Percentiles rank a stretch among this genome's conserved stretches.
phyloP scores from a whole-genome alignment of 1,284 basidiomycete genomes.

The Austroboletus olivaceoglutinosus region DNA sequence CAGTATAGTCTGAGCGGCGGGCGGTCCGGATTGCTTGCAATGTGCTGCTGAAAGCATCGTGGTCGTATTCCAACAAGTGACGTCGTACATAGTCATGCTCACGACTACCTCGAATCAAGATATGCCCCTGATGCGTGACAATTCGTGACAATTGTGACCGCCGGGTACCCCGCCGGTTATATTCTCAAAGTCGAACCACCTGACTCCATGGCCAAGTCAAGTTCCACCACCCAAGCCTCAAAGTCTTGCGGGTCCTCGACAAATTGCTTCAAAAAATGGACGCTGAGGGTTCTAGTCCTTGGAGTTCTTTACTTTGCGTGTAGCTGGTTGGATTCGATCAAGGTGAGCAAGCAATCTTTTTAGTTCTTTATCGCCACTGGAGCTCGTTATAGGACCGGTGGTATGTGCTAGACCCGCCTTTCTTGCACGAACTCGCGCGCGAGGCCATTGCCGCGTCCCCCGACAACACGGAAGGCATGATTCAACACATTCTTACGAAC shows the following conservation, averaged over 20 bases:
- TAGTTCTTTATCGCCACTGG: neutral
- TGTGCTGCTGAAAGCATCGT: no score
- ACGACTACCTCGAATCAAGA: no score
- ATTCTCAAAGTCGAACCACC: neutral
- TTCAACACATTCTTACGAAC: slow-evolving; percentile 74
- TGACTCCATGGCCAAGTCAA: slow-evolving; percentile 18
- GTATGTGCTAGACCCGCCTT: slow-evolving; percentile 72
- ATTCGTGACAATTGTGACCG: neutral
- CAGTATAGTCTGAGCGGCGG: no score
- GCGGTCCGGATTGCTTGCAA: no score
- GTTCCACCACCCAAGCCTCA: neutral
- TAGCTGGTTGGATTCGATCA: slow-evolving; percentile 55
- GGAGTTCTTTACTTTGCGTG: slow-evolving; percentile 43
- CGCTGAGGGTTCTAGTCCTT: slow-evolving; percentile 40
- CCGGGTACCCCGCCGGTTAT: neutral
- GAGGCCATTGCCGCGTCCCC: slow-evolving; percentile 66
- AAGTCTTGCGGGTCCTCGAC: neutral
- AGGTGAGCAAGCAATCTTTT: slow-evolving; percentile 37
- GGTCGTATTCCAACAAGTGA: no score
- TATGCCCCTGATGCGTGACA: no score
- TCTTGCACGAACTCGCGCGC: slow-evolving; percentile 66
- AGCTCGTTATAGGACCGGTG: slow-evolving; percentile 43
- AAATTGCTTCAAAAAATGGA: slow-evolving; percentile 43
- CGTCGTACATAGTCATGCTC: no score
- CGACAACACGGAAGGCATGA: slow-evolving; percentile 65